phyloP scores from a whole-genome alignment of 495 filamentous ascomycete genomes.

The Neurospora sp. region DNA sequence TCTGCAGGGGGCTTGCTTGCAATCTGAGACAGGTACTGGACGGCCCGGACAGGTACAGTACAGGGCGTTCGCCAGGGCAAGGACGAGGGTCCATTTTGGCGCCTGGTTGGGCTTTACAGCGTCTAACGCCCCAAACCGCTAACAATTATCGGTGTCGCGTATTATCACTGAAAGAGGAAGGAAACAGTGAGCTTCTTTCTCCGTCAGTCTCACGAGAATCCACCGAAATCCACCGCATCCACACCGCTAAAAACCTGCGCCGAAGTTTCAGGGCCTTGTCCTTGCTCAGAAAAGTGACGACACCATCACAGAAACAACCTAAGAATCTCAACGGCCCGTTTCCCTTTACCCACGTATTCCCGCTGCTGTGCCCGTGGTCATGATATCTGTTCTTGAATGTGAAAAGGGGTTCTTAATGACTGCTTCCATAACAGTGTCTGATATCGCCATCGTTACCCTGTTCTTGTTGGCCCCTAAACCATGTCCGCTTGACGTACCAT shows the following conservation, averaged over 20 bases:
- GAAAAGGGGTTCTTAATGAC: not conserved
- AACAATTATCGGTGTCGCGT: not conserved
- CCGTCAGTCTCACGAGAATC: not conserved
- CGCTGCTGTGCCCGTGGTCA: not conserved
- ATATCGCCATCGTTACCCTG: not conserved
- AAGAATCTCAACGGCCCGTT: not conserved
- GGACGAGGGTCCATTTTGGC: not conserved
- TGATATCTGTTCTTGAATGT: not conserved
- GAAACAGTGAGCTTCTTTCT: not conserved
- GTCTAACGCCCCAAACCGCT: not conserved
- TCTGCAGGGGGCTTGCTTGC: not conserved
- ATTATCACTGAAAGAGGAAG: not conserved
- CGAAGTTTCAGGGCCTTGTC: not conserved
- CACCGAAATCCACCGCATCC: not conserved
- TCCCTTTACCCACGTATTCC: not conserved
- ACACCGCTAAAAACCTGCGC: not conserved
- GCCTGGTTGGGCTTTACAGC: not conserved
- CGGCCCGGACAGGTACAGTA: not conserved
- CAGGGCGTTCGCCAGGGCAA: not conserved
- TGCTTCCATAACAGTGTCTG: not conserved
- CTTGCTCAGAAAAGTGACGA: not conserved
- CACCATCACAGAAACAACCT: not conserved
- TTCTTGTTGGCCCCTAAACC: not conserved
- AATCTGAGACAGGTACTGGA: not conserved
- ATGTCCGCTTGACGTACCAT: not conserved